These are phyloP conservation scores for Aspergillus pseudotamarii DNA, from an alignment of 2,329 filamentous ascomycete species.

Conservation along the genomic window DNA sequence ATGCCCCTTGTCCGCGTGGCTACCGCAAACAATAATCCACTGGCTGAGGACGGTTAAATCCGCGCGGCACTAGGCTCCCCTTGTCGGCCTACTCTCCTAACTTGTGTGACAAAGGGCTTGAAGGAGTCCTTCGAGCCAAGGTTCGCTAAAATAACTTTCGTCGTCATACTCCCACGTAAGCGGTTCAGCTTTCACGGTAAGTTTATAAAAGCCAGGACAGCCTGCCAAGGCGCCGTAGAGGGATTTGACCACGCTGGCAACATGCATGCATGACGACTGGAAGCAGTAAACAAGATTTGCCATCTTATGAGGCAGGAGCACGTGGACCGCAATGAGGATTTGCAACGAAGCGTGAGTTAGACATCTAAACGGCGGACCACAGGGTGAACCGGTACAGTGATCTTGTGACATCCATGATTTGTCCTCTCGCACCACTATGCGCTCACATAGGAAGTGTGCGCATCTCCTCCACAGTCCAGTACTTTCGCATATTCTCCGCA, in stretches of 20 bases:
- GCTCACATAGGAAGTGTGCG: constrained; percentile 65
- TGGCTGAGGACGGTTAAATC: neutral
- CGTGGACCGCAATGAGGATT: neutral
- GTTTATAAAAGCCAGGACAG: neutral
- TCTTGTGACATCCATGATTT: neutral
- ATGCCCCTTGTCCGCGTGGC: neutral
- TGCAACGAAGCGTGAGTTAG: neutral
- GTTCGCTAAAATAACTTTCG: neutral
- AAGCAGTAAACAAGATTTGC: neutral
- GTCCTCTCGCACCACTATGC: neutral
- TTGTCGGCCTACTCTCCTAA: neutral
- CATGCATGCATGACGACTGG: neutral
- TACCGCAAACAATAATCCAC: neutral
- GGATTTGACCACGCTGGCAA: neutral
- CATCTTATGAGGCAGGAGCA: neutral
- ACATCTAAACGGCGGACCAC: too few species aligned
- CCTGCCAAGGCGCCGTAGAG: neutral
- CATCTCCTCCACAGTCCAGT: constrained; percentile 79
- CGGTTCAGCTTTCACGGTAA: neutral
- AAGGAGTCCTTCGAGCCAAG: neutral
- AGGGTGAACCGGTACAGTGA: neutral
- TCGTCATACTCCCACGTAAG: neutral
- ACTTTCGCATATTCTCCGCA: constrained; percentile 85
- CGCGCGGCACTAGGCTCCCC: neutral
- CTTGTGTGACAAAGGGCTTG: neutral